Evolutionary conservation across 495 filamentous ascomycete species (phyloP).

Genomic region (Aspergillus haitiensis): DNA sequence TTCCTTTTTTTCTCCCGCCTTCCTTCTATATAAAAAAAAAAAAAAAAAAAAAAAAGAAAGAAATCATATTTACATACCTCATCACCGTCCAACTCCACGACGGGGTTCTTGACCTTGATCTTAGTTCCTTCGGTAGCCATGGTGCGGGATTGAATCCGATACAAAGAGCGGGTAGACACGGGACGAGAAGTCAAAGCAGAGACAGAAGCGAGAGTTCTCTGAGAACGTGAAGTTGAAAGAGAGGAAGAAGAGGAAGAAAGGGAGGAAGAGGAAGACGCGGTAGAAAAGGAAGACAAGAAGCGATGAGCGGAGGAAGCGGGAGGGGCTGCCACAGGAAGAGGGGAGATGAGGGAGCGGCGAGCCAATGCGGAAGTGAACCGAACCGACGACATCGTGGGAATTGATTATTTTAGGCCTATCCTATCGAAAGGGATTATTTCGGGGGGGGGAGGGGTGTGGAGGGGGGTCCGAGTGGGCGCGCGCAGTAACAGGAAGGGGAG

Average conservation of each 20-base stretch:
- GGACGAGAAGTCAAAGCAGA: constrained; percentile 32
- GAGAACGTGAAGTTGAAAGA: constrained; percentile 15
- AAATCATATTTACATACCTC: constrained; percentile 52
- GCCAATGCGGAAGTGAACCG: constrained; percentile 49
- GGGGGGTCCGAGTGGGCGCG: constrained; percentile 17
- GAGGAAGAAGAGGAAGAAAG: constrained; percentile 31
- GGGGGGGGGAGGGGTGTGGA: constrained; percentile 6
- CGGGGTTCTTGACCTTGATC: constrained; percentile 97
- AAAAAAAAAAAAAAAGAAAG: too few relatives aligned
- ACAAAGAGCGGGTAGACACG: constrained; percentile 35
- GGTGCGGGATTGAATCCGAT: constrained; percentile 42
- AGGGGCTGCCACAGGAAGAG: constrained; percentile 35
- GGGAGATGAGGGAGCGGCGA: constrained; percentile 39
- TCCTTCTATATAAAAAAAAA: not conserved
- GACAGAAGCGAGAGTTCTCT: not conserved
- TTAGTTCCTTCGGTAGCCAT: constrained; percentile 57
- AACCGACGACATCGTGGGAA: constrained; percentile 36
- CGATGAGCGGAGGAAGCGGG: constrained; percentile 32
- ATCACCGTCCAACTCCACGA: constrained; percentile 97
- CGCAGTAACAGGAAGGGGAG: constrained; percentile 2
- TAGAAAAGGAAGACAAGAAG: constrained; percentile 22
- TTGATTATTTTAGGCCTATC: constrained; percentile 10
- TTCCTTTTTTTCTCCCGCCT: constrained; percentile 4
- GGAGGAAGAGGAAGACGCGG: constrained; percentile 22
- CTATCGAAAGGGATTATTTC: not conserved